Percentiles rank a stretch among this genome's conserved stretches.
These are phyloP conservation scores for Micractinium conductrix DNA, from an alignment of 139 green algal genomes.

Conservation along the genomic window DNA sequence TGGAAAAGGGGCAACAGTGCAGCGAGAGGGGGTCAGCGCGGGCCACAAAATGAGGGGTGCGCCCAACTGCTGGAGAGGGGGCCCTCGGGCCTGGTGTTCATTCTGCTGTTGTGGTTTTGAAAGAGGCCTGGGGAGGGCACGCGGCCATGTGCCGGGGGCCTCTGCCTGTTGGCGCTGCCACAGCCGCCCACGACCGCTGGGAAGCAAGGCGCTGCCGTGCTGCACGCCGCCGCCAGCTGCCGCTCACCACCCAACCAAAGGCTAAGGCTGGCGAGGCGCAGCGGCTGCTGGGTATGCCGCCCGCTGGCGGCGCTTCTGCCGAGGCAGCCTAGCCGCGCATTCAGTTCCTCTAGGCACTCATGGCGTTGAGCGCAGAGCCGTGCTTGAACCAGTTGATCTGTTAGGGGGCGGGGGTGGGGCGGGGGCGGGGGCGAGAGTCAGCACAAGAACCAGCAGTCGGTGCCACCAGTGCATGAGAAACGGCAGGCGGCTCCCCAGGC, in stretches of 20 bases:
- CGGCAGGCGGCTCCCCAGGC: no score
- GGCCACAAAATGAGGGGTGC: constrained; percentile 5
- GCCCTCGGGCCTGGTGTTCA: constrained; percentile 5
- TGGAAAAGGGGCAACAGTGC: constrained; percentile 3
- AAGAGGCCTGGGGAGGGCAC: background rate
- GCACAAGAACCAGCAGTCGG: no score
- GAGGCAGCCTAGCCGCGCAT: constrained; percentile 17
- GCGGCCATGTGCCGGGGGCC: background rate
- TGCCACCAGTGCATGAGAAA: no score
- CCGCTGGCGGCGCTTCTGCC: background rate
- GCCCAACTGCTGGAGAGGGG: background rate
- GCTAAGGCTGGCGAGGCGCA: background rate
- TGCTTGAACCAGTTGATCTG: constrained; percentile 95
- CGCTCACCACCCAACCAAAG: background rate
- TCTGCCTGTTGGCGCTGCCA: background rate
- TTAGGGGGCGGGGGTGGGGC: no score
- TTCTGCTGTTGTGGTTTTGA: background rate
- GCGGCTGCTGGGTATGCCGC: no score
- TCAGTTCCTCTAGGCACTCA: no score
- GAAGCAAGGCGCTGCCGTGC: background rate
- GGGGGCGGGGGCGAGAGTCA: no score
- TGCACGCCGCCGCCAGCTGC: background rate
- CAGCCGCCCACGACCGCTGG: background rate
- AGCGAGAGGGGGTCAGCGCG: background rate
- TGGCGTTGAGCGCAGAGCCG: constrained; percentile 91